These are phyloP conservation scores for Nannochloris sp. DNA, from an alignment of 139 green algal genomes.

Conservation along the genomic window DNA sequence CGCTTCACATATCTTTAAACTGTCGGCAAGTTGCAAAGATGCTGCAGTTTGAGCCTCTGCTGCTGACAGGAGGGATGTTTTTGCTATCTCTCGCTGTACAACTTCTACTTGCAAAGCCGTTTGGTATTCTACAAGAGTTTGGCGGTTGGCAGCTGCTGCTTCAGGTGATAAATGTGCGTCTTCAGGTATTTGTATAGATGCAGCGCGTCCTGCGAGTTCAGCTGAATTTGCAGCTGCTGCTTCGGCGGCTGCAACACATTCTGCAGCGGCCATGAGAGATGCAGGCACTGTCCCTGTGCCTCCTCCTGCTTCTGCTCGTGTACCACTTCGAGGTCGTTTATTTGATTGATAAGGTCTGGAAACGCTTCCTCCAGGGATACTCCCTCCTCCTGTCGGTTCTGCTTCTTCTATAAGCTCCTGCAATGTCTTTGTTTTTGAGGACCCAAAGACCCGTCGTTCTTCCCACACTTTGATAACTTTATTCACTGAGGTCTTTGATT, in stretches of 20 bases:
- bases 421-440: slow-evolving; percentile 11
- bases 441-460: slow-evolving; percentile 36
- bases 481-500: slow-evolving; percentile 6
- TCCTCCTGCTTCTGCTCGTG: neutral
- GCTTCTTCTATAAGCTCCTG: slow-evolving; percentile 17
- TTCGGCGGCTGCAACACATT: slow-evolving; percentile 8
- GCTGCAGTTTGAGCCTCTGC: neutral
- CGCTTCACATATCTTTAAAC: neutral
- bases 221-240: too few species aligned
- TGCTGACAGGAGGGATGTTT: neutral
- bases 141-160: too few species aligned
- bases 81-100: neutral
- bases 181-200: too few species aligned
- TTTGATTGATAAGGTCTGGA: neutral
- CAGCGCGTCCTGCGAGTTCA: too few species aligned
- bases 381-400: neutral
- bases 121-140: neutral
- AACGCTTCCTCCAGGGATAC: neutral
- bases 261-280: neutral
- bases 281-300: neutral
- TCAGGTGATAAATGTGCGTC: too few species aligned
- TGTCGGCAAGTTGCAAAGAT: neutral
- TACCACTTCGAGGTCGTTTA: neutral
- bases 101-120: neutral
- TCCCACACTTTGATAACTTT: slow-evolving; percentile 48